Base-by-base conservation (phyloP, 1,139 yeast genomes). In the Saccharomyces hybrid region DNA sequence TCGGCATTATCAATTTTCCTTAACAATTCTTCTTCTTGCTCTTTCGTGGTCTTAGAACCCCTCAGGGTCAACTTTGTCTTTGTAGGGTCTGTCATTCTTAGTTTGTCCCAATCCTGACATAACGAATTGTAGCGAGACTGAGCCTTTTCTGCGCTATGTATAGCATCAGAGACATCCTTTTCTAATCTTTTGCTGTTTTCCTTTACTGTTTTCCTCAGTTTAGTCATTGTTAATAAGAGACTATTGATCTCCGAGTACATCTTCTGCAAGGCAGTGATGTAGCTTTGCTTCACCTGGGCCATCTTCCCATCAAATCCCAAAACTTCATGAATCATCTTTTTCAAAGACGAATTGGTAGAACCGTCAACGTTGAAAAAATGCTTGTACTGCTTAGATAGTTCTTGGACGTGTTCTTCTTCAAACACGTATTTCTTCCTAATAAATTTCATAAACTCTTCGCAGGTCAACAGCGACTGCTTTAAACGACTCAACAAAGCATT, bases 21-120 rank as follows among this genome's bases (percentile, higher is more conserved):
- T 59, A 82, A 84, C 29, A 91, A 75, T 52, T 91, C 97, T 66
- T 91, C 98, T 67, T 93, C 98, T 69, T 90, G 96, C 71, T 91
- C 97, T 53, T 86, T 86, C 1, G 84, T 82, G 0, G 95, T 83
- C 62, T 84, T 86, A 54, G 88, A 83, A 49, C 84, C 82, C 65
- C 87, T 87, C 60, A 88, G 75, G 32, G 91, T 85, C 63, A 93
- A 84, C 67, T 88, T 89, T 54, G 79, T 78, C 70, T 86, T 88
- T 55, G 86, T 79, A 25, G 96, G 97, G 66, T 91, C 98, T 0
- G 86, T 79, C 52, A 84, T 81, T 64, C 86, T 82, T 54, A 90
- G 78, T 62, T 86, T 84, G 62, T 93, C 97, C 70, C 89, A 80
- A 63, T 93, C 98, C 54, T 84, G 88, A 66, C 97, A 89, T 38